Percentiles rank a stretch among this genome's conserved stretches.
These are phyloP conservation scores for Simplicillium sp. DNA, from an alignment of 2,329 filamentous ascomycete genomes.

Conservation along the genomic window DNA sequence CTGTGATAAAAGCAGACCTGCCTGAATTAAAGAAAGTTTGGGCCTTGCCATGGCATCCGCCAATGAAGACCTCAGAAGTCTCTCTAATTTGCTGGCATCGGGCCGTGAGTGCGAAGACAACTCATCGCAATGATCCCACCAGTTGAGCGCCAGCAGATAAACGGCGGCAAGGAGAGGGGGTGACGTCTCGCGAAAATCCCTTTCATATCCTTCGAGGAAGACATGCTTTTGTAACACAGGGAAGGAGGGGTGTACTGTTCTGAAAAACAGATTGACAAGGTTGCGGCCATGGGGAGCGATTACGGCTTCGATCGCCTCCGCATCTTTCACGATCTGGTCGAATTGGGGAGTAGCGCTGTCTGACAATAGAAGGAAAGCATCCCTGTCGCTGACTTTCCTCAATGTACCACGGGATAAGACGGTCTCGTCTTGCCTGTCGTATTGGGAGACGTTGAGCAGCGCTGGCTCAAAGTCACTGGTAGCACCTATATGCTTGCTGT, in stretches of 20 bases:
- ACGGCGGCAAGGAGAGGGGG: constrained; percentile 70
- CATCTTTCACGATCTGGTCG: constrained; percentile 58
- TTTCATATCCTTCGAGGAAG: constrained; percentile 69
- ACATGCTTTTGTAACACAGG: constrained; percentile 75
- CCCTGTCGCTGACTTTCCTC: constrained; percentile 65
- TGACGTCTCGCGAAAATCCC: constrained; percentile 63
- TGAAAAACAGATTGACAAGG: constrained; percentile 74
- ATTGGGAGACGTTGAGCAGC: constrained; percentile 71
- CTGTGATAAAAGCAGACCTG: constrained; percentile 65
- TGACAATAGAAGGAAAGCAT: constrained; percentile 73
- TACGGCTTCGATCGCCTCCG: constrained; percentile 64
- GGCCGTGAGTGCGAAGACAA: constrained; percentile 57
- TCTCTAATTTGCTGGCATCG: constrained; percentile 64
- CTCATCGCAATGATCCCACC: constrained; percentile 69
- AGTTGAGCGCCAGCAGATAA: constrained; percentile 79
- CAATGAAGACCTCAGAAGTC: constrained; percentile 62
- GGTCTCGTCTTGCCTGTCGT: constrained; percentile 75
- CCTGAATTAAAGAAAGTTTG: constrained; percentile 73
- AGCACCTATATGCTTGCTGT: constrained; percentile 74
- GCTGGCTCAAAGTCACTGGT: constrained; percentile 78
- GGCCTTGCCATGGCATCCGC: constrained; percentile 71
- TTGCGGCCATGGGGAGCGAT: constrained; percentile 69
- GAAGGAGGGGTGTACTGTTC: constrained; percentile 69
- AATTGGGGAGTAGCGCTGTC: constrained; percentile 64
- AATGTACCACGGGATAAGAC: constrained; percentile 59